These are phyloP conservation scores for Penicillium desertorum DNA, from an alignment of 495 filamentous ascomycete species.

Conservation along the genomic window DNA sequence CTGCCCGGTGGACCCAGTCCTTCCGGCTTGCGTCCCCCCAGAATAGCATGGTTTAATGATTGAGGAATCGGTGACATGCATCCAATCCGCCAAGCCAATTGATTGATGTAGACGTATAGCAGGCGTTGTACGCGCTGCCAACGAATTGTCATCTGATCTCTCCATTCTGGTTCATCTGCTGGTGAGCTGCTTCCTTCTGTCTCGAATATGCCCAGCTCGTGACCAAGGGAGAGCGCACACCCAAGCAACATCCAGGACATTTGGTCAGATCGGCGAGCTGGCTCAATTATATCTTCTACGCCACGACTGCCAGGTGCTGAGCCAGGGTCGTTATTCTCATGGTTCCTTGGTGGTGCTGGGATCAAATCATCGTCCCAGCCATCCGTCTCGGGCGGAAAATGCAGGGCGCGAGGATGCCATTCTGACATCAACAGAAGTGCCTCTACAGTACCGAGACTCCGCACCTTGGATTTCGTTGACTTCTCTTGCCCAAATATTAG, in stretches of 20 bases:
- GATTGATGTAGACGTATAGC: slow-evolving; percentile 54
- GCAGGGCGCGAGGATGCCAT: slow-evolving; percentile 55
- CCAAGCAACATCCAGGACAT: slow-evolving; percentile 59
- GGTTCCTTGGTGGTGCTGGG: slow-evolving; percentile 21
- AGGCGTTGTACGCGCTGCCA: slow-evolving; percentile 47
- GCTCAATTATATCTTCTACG: slow-evolving; percentile 52
- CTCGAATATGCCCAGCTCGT: slow-evolving; percentile 54
- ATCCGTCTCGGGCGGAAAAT: slow-evolving; percentile 53
- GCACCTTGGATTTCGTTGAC: slow-evolving; percentile 41
- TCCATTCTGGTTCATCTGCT: slow-evolving; percentile 32
- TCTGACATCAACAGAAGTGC: slow-evolving; percentile 54
- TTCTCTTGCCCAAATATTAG: slow-evolving; percentile 54
- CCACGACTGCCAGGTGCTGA: slow-evolving; percentile 36
- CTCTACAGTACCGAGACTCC: slow-evolving; percentile 54
- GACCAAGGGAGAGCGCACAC: slow-evolving; percentile 50
- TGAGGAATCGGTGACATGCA: slow-evolving; percentile 55
- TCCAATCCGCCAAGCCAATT: slow-evolving; percentile 53
- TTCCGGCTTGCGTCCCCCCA: slow-evolving; percentile 33
- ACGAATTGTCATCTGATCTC: slow-evolving; percentile 41
- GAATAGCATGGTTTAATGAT: slow-evolving; percentile 44
- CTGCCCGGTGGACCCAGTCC: slow-evolving; percentile 32
- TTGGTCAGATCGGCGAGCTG: slow-evolving; percentile 53
- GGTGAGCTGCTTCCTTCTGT: slow-evolving; percentile 29
- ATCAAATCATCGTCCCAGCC: slow-evolving; percentile 50
- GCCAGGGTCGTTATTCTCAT: slow-evolving; percentile 19